A percentile compares a stretch with the other conserved stretches of the same genome.
Conservation (phyloP, 2,329 filamentous ascomycete species). For the Aspergillus sp. region DNA sequence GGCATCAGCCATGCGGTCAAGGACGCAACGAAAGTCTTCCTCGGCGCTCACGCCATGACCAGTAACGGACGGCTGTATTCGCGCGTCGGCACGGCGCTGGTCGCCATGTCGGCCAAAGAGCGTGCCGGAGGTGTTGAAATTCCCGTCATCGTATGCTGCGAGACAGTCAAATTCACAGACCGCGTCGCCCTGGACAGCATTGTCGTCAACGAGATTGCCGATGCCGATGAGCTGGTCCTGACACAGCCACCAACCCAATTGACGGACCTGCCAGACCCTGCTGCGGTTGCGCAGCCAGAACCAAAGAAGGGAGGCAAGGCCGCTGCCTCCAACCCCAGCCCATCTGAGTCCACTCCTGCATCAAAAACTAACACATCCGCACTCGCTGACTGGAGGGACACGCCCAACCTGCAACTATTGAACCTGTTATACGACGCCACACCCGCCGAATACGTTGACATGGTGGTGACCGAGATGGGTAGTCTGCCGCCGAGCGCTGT, state of each 20-base stretch:
- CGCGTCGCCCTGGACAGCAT: constrained; percentile 89
- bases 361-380: constrained; percentile 31
- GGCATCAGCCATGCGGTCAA: constrained; percentile 73
- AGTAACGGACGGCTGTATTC: constrained; percentile 91
- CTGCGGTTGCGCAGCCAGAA: constrained; percentile 22
- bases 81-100: constrained; percentile 78
- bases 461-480: constrained; percentile 89
- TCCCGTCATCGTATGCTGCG: constrained; percentile 85
- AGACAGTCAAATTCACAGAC: constrained; percentile 92
- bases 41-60: constrained; percentile 93
- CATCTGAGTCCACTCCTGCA: constrained; percentile 23
- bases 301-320: constrained; percentile 34
- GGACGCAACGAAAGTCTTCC: constrained; percentile 69
- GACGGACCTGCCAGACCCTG: constrained; percentile 31
- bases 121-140: constrained; percentile 58
- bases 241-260: constrained; percentile 31
- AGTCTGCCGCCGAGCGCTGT: constrained; percentile 83
- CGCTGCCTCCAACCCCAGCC: constrained; percentile 19
- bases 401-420: constrained; percentile 60
- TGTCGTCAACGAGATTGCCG: constrained; percentile 87
- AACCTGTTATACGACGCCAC: constrained; percentile 92
- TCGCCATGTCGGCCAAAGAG: constrained; percentile 79
- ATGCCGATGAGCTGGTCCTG: constrained; percentile 64
- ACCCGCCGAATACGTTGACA: constrained; percentile 78
- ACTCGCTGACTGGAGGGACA: constrained; percentile 58